Conservation (phyloP, 805 yeast species). For the Wickerhamomyces tratensis region DNA sequence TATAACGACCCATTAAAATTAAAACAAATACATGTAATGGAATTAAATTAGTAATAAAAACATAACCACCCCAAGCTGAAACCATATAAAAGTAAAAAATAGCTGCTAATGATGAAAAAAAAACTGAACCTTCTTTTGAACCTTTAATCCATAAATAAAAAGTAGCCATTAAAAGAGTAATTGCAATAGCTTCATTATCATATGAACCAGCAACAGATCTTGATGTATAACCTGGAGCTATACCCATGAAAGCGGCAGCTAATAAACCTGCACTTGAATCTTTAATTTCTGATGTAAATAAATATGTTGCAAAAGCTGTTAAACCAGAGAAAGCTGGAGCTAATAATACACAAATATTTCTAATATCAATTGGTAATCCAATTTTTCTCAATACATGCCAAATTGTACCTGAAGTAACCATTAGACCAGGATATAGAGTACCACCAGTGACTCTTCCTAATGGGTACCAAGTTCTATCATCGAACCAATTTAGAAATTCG, state of each 20-base stretch:
- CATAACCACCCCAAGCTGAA: conserved; percentile 99
- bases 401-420: conserved; percentile 93
- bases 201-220: conserved; percentile 98
- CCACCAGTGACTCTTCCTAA: conserved; percentile 99
- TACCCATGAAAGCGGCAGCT: conserved; percentile 91
- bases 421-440: conserved; percentile 92
- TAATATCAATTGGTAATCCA: conserved; percentile 83
- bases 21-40: conserved; percentile 91
- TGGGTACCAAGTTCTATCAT: conserved; percentile 98
- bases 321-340: conserved; percentile 96
- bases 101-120: conserved; percentile 78
- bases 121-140: conserved; percentile 79
- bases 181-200: conserved; percentile 98
- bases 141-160: conserved; percentile 95
- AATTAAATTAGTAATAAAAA: conserved; percentile 93
- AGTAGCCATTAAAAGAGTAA: conserved; percentile 89
- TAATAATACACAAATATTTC: conserved; percentile 90
- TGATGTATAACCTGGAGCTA: conserved; percentile 97
- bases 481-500: conserved; percentile 96
- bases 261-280: conserved; percentile 82
- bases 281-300: conserved; percentile 84
- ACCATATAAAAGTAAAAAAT: conserved; percentile 96
- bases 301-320: conserved; percentile 84
- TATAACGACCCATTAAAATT: conserved; percentile 89
- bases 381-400: conserved; percentile 60